phyloP scores from a whole-genome alignment of 208 protist species.

The Naegleria fowleri region DNA sequence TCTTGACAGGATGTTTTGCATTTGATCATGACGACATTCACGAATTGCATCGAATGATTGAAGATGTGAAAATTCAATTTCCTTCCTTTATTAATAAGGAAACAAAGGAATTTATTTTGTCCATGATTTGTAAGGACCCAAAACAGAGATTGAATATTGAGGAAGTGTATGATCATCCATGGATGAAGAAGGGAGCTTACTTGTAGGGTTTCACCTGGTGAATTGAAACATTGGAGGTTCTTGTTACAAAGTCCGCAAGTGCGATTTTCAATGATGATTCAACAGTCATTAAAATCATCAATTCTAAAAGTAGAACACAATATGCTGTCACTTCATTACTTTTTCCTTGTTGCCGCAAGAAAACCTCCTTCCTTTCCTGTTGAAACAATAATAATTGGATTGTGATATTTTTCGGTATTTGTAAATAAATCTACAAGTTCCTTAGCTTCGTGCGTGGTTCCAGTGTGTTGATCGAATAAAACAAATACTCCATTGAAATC shows the following conservation, averaged over 20 bases:
- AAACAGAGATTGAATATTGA: not conserved
- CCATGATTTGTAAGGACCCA: not conserved
- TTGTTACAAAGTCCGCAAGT: too few species aligned
- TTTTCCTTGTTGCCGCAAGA: not conserved
- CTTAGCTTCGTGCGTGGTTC: not conserved
- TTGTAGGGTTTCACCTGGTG: too few species aligned
- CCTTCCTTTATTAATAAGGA: not conserved
- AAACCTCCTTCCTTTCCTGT: not conserved
- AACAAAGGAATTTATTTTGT: not conserved
- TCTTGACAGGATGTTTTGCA: conserved; percentile 69
- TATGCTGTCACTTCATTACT: too few species aligned
- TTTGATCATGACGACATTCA: conserved; percentile 45
- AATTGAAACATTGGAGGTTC: too few species aligned
- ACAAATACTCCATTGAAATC: not conserved
- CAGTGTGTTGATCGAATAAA: not conserved
- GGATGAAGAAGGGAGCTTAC: not conserved
- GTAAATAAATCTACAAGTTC: not conserved
- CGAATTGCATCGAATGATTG: not conserved
- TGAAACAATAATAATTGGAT: not conserved
- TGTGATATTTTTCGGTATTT: not conserved
- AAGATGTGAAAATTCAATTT: not conserved
- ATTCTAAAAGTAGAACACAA: too few species aligned
- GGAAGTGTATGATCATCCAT: not conserved
- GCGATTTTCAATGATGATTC: too few species aligned
- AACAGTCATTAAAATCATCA: too few species aligned